phyloP scores from a whole-genome alignment of 345 rosid species.

The Triadica sebifera region DNA sequence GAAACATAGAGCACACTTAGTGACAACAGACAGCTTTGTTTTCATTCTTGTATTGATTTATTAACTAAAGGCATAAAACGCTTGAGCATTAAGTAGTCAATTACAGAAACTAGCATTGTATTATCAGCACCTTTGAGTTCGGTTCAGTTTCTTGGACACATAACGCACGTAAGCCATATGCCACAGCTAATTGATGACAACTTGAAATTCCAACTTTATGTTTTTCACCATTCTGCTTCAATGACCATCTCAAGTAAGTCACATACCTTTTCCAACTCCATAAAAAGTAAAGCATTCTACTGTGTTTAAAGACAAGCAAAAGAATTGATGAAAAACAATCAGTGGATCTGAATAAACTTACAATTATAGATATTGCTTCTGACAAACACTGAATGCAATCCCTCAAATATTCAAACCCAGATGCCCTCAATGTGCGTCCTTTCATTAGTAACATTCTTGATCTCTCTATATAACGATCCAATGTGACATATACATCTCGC shows the following conservation, averaged over 20 bases:
- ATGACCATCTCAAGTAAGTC: slow-evolving; percentile 19
- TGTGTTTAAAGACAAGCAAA: not conserved
- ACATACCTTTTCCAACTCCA: slow-evolving; percentile 10
- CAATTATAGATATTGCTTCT: slow-evolving; percentile 63
- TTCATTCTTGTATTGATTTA: not conserved
- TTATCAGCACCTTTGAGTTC: slow-evolving; percentile 64
- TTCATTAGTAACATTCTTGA: slow-evolving; percentile 62
- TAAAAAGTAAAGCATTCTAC: not conserved
- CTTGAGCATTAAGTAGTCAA: slow-evolving; percentile 25
- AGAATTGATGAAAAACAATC: not conserved
- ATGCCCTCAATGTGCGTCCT: slow-evolving; percentile 51
- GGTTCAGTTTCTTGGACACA: slow-evolving; percentile 74
- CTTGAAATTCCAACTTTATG: slow-evolving; percentile 24
- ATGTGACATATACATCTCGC: slow-evolving; percentile 43
- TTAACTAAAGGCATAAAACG: slow-evolving; percentile 5
- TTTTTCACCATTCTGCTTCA: slow-evolving; percentile 39
- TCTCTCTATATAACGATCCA: slow-evolving; percentile 39
- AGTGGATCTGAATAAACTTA: slow-evolving; percentile 23
- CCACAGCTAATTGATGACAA: slow-evolving; percentile 56
- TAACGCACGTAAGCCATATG: slow-evolving; percentile 71
- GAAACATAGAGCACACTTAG: slow-evolving; percentile 12
- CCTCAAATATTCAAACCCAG: slow-evolving; percentile 47
- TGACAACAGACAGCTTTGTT: not conserved
- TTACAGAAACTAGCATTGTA: slow-evolving; percentile 33
- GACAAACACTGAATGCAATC: slow-evolving; percentile 64